A percentile compares a stretch with the other conserved stretches of the same genome.
Conservation (phyloP, 306 rosid species). For the Canavalia ensiformis region DNA sequence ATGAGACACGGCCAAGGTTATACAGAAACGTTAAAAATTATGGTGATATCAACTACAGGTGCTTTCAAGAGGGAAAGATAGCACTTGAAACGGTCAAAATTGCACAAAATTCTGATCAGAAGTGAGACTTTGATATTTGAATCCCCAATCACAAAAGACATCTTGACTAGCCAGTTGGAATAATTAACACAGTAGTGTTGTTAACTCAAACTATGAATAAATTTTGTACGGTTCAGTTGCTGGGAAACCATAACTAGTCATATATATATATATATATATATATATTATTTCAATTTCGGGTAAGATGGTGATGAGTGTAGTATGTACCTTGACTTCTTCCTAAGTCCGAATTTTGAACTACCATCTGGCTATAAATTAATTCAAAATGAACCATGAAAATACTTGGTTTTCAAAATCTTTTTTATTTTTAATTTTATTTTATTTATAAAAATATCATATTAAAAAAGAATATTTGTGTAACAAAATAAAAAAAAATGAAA, state of each 20-base stretch:
- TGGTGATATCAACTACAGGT: slow-evolving; percentile 52
- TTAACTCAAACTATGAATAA: not conserved
- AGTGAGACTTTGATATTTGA: slow-evolving; percentile 39
- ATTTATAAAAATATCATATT: too few species aligned
- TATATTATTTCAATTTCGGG: not conserved
- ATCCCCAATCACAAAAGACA: not conserved
- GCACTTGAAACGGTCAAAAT: slow-evolving; percentile 57
- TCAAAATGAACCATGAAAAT: not conserved
- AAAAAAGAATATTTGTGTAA: too few species aligned
- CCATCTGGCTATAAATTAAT: not conserved
- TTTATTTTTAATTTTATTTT: too few species aligned
- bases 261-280: not conserved
- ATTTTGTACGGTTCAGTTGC: not conserved
- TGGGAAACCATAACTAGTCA: not conserved
- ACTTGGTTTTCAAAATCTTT: too few species aligned
- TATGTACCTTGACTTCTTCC: not conserved
- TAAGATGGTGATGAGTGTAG: not conserved
- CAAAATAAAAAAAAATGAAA: too few species aligned
- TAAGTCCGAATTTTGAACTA: not conserved
- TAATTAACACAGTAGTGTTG: not conserved
- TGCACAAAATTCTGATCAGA: slow-evolving; percentile 10
- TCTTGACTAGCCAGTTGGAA: too few species aligned
- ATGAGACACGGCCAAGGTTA: slow-evolving; percentile 55
- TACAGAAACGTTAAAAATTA: slow-evolving; percentile 57
- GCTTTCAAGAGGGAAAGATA: slow-evolving; percentile 63